Base-by-base conservation (phyloP, 2,329 filamentous ascomycete species). In the Phialocephala sp. region DNA sequence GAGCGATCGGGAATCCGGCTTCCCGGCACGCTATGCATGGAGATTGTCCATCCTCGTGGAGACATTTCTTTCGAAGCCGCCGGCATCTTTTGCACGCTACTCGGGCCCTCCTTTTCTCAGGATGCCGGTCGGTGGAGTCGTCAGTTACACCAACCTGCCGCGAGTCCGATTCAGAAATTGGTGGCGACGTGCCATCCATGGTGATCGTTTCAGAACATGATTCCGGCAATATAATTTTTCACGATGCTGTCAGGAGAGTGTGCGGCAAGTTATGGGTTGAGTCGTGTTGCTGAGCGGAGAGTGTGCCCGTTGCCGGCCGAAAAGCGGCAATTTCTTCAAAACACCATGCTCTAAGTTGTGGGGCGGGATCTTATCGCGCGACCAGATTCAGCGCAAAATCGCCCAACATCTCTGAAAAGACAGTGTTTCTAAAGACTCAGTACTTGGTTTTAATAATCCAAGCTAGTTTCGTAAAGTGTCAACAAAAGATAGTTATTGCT, bases 31-130 rank as follows among this genome's bases (percentile, higher is more conserved):
- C 60, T 5, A 56, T 47, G 36, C 60, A 62, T 22, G 60, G 60
- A 24, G 60, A 18, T 20, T 41, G 47, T 6, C 47, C 32, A 22
- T 52, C 52, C 27, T 62, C 60, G 37, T 62, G 60, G 12, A 62
- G 37, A 57, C 60, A 62, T 27, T 62, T 62, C 15, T 56, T 43
- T 8, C 60, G 36, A 43, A 62, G 52, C 32, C 60, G 60, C 22
- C 60, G 60, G 41, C 60, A 62, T 47, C 60, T 39, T 54, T 62
- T 62, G 32, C 60, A 62, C 1, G 60, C 60, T 20, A 62, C 27
- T 5, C 47, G 60, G 8, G 60, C 60, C 54, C 60, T 57, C 32
- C 24, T 14, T 12, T 54, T 54, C 11, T 54, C 50, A 32, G 50
- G 22, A 18, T 54, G 24, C 27, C 27, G 50, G 24, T 14, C 24